phyloP scores from a whole-genome alignment of 768 basidiomycete genomes.

The Peribolospora baueri region DNA sequence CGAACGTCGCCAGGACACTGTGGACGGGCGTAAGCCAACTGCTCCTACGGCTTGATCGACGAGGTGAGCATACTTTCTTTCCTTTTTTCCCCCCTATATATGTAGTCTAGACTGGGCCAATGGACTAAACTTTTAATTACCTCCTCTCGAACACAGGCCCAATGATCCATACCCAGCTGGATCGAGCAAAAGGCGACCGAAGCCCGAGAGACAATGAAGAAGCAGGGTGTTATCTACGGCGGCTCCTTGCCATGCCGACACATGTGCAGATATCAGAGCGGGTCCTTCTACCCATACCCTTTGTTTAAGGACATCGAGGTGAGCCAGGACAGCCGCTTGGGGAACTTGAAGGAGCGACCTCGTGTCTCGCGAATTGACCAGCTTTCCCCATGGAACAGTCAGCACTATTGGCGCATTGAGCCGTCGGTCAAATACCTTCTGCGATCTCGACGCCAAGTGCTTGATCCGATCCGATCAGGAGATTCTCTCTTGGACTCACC shows the following conservation, averaged over 20 bases:
- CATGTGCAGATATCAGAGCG: slow-evolving; percentile 50
- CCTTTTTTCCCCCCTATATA: too few species aligned
- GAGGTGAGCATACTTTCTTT: too few species aligned
- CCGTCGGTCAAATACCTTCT: slow-evolving; percentile 55
- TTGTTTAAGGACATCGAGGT: slow-evolving; percentile 36
- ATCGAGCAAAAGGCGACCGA: slow-evolving; percentile 40
- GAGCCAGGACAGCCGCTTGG: too few species aligned
- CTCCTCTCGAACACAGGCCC: too few species aligned
- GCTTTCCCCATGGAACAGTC: background rate
- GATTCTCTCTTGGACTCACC: slow-evolving; percentile 1
- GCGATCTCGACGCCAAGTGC: slow-evolving; percentile 23
- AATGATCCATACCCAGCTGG: slow-evolving; percentile 20
- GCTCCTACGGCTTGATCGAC: too few species aligned
- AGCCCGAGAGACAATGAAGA: slow-evolving; percentile 35
- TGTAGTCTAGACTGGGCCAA: too few species aligned
- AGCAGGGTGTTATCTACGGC: slow-evolving; percentile 34
- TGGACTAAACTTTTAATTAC: too few species aligned
- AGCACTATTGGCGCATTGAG: slow-evolving; percentile 79
- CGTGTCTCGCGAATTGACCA: slow-evolving; percentile 7
- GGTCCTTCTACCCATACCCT: slow-evolving; percentile 56
- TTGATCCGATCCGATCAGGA: too few species aligned
- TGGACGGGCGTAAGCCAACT: too few species aligned
- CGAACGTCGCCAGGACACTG: too few species aligned
- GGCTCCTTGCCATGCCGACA: slow-evolving; percentile 42
- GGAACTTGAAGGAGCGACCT: too few species aligned